These are phyloP conservation scores for Harringtonia lauricola DNA, from an alignment of 2,329 filamentous ascomycete species.

Conservation along the genomic window DNA sequence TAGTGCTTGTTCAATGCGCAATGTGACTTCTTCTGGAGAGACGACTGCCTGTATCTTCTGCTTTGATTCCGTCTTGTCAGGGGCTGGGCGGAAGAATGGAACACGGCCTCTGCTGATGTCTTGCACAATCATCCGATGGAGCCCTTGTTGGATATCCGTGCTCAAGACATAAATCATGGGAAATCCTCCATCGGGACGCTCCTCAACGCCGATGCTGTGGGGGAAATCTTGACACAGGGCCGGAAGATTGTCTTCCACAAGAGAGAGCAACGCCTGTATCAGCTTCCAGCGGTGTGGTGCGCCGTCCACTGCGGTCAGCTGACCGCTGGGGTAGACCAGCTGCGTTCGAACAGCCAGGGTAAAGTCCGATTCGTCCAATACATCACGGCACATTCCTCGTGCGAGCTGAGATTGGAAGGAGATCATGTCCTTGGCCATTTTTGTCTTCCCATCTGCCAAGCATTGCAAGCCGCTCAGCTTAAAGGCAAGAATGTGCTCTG, in stretches of 20 bases:
- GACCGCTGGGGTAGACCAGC: slow-evolving; percentile 44
- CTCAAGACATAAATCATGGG: slow-evolving; percentile 47
- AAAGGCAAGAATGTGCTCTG: slow-evolving; percentile 56
- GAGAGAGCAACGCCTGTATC: slow-evolving; percentile 26
- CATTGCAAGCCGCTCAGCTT: slow-evolving; percentile 49
- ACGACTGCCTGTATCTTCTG: too few relatives aligned
- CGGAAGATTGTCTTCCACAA: slow-evolving; percentile 26
- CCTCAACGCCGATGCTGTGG: slow-evolving; percentile 34
- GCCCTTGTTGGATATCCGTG: slow-evolving; percentile 30
- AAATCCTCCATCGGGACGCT: slow-evolving; percentile 28
- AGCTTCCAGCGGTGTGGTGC: slow-evolving; percentile 41
- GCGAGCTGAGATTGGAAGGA: slow-evolving; percentile 38
- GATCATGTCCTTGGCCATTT: slow-evolving; percentile 35
- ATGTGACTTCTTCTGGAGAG: background rate
- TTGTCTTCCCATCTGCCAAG: slow-evolving; percentile 31
- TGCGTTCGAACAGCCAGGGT: slow-evolving; percentile 43
- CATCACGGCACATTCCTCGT: slow-evolving; percentile 35
- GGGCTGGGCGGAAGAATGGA: slow-evolving; percentile 15
- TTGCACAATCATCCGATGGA: slow-evolving; percentile 26
- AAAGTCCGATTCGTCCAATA: slow-evolving; percentile 54
- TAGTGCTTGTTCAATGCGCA: background rate
- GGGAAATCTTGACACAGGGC: slow-evolving; percentile 27
- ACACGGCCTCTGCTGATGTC: slow-evolving; percentile 26
- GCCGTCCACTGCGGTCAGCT: slow-evolving; percentile 36
- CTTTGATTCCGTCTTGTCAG: background rate